Evolutionary conservation across 495 filamentous ascomycete genomes (phyloP).

Genomic region (Podospora conica): DNA sequence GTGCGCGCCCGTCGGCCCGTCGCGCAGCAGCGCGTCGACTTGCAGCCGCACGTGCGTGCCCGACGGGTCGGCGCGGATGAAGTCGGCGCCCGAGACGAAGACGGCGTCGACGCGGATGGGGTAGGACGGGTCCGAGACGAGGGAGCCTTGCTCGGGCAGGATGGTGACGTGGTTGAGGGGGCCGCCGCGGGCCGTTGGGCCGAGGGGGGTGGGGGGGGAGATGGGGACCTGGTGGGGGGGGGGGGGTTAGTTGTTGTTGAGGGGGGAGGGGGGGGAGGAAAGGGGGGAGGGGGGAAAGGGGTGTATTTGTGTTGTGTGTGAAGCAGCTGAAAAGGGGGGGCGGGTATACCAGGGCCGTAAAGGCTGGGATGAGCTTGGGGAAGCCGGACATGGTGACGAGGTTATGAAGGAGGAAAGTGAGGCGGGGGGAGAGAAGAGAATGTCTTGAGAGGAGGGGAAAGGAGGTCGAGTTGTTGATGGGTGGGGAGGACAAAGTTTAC

Average conservation of each 20-base stretch:
- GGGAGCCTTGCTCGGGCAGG: constrained; percentile 21
- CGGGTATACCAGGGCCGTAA: constrained; percentile 36
- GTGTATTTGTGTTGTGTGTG: background rate
- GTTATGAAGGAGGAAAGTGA: background rate
- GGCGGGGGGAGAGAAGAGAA: background rate
- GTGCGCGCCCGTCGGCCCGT: constrained; percentile 29
- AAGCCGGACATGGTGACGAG: constrained; percentile 32
- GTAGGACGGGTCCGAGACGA: constrained; percentile 28
- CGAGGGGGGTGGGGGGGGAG: constrained; percentile 21
- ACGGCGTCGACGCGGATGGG: constrained; percentile 40
- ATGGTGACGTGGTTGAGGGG: constrained; percentile 29
- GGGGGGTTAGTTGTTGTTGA: background rate
- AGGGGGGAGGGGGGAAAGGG: background rate
- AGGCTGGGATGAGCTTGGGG: constrained; percentile 42
- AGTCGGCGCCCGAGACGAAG: constrained; percentile 48
- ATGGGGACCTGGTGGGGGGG: constrained; percentile 27
- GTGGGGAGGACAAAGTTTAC: background rate
- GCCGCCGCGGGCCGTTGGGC: constrained; percentile 19
- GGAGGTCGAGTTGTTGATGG: background rate
- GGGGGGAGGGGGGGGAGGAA: background rate
- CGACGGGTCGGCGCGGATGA: constrained; percentile 45
- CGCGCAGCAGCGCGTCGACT: constrained; percentile 43
- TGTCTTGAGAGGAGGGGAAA: background rate
- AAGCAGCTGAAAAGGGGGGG: background rate
- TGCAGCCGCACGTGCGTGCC: constrained; percentile 46